Evolutionary conservation across 2,329 filamentous ascomycete species (phyloP), one percentile per base, ranked within the genome.

Genomic region (Proliferodiscus dingleyae): DNA sequence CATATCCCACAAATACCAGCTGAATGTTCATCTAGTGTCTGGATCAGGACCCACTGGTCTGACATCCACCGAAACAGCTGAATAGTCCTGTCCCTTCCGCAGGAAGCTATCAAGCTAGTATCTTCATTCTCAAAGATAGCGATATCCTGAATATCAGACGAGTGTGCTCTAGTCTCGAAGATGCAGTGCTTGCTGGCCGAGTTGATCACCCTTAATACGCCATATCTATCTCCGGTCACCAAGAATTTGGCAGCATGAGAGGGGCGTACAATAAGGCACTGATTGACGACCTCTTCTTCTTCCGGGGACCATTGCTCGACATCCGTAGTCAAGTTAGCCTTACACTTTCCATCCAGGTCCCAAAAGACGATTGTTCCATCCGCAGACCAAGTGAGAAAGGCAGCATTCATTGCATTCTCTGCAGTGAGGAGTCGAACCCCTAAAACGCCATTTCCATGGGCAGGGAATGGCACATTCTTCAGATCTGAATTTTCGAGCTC

Each of bases 21-120:
- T 23, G 89, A 82, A 65, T 97, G 95, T 56, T 98, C 91, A 45
- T 87, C 82, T 61, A 97, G 78, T 0, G 93, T 98, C 64, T 98
- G 93, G 41, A 95, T 78, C 46, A 96, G 78, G 47, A 86, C 78
- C 65, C 94, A 85, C 2, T 67, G 68, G 2, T 80, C 75, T 10
- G 67, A 71, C 1, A 69, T 68, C 19, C 73, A 72, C 21, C 74
- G 72, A 62, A 96, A 97, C n/a, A 98, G 70, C 64, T 98, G 93
- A 1, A 91, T 80, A n/a, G 86, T 95, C 41, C 93, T 83, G 66
- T 98, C 93, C 54, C 93, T 78, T 28, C 89, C 87, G 61, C 85
- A 90, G 9, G 84, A 89, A 15, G 87, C 91, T 56, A 97, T 73
- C 37, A 95, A 71, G 28, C 80, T 76, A 37, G 70, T 73, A 1